Conservation (phyloP, 768 basidiomycete species). For the Boletus subparvulus region DNA sequence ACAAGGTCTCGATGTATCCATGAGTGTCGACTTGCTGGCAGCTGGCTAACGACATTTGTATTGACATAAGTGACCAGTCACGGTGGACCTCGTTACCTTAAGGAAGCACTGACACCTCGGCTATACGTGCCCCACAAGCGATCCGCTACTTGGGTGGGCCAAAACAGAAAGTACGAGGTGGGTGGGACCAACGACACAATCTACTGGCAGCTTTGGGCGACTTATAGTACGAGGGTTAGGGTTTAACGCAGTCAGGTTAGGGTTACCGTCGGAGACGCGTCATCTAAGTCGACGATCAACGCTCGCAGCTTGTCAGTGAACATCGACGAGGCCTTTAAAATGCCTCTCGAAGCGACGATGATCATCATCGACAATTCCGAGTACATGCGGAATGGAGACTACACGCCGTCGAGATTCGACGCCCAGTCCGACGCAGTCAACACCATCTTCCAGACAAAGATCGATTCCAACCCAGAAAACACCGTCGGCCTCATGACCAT, state of each 20-base stretch:
- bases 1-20: no score
- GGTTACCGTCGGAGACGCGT: constrained; percentile 28
- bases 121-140: no score
- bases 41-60: no score
- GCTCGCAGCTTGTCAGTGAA: not conserved
- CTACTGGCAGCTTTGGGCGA: no score
- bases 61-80: no score
- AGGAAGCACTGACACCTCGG: no score
- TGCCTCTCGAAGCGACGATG: constrained; percentile 98
- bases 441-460: constrained; percentile 88
- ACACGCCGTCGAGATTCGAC: constrained; percentile 80
- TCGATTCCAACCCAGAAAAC: constrained; percentile 95
- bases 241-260: constrained; percentile 14
- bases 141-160: no score
- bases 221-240: no score
- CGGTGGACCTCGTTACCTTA: no score
- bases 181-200: no score
- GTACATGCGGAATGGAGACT: constrained; percentile 96
- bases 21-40: no score
- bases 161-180: no score
- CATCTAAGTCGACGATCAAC: constrained; percentile 15
- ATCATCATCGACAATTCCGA: constrained; percentile 97
- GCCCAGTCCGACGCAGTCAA: constrained; percentile 93
- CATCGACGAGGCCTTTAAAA: constrained; percentile 39
- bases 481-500: constrained; percentile 98